These are phyloP conservation scores for Hemerocallis citrina DNA, from an alignment of 106 monocot genomes.

Conservation along the genomic window DNA sequence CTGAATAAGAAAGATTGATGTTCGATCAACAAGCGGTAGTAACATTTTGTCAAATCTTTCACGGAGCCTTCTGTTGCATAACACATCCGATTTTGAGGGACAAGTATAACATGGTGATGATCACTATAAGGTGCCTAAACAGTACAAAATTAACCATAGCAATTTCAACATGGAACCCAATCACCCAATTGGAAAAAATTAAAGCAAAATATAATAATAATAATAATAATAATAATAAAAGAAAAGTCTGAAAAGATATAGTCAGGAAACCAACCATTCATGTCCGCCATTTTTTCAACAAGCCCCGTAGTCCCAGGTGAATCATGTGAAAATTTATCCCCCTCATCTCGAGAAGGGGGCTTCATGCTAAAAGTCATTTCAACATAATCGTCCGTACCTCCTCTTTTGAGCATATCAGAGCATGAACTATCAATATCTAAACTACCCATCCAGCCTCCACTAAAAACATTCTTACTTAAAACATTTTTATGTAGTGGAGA, in stretches of 20 bases:
- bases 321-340: conserved; percentile 16
- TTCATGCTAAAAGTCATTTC: conserved; percentile 44
- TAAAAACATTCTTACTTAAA: neutral
- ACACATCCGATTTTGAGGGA: too few relatives aligned
- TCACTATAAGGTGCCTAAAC: neutral
- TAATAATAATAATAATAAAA: neutral
- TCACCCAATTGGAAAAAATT: too few relatives aligned
- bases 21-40: too few relatives aligned
- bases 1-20: too few relatives aligned
- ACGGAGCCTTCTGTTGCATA: too few relatives aligned
- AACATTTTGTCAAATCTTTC: too few relatives aligned
- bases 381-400: conserved; percentile 14
- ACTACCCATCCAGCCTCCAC: conserved; percentile 3
- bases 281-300: neutral
- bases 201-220: too few relatives aligned
- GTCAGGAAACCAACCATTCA: conserved; percentile 3
- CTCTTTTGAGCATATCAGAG: neutral
- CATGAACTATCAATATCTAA: neutral
- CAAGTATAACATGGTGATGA: too few relatives aligned
- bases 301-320: conserved; percentile 3
- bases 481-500: conserved; percentile 2
- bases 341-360: conserved; percentile 40
- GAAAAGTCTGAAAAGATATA: neutral
- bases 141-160: neutral
- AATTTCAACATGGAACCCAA: neutral